Base-by-base conservation (phyloP, 2,329 filamentous ascomycete species). In the Penicillium sp. region DNA sequence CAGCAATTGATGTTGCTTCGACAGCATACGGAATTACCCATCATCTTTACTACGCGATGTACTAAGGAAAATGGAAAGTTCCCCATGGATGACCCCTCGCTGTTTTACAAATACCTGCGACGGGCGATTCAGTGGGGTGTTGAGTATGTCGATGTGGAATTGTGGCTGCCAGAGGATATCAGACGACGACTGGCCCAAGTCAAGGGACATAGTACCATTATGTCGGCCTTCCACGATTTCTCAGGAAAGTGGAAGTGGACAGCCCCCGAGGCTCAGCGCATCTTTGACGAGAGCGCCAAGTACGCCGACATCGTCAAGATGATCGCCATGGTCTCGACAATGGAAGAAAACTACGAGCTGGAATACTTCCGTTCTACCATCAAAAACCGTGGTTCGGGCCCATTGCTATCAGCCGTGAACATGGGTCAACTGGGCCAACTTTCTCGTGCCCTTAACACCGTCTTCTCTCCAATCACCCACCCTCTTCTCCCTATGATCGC, bases 221-320 rank as follows among this genome's bases (percentile, higher is more conserved):
- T 96, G 79, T 93, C 90, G n/a, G 91, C 91, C 13, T 95, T 93
- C 68, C 91, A 96, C 72, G 91, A 95, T 76, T 93, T 93, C 68
- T 92, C 90, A 0, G 90, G 90, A 1, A 87, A 81, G 1, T 93
- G 93, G 81, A 90, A 88, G 67, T 96, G 91, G 91, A 88, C 89
- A 1, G 90, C 90, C 0, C 76, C 83, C 7, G 83, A 89, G 63
- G 90, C 90, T 1, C 85, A 90, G 67, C 79, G 83, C 11, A 82
- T 93, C 4, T 96, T 93, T 65, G 79, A 85, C 57, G 83, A 87
- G 63, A 90, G 89, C 9, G 84, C 84, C 47, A 84, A 85, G 57
- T 91, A 92, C 64, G 89, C 89, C 47, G 90, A 96, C 71, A 90
- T 96, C 56, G 87, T 96, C 69, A 96, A 95, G 78, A 95, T 96